Conservation (phyloP, 179 eudicot species). For the Carnegiea gigantea region DNA sequence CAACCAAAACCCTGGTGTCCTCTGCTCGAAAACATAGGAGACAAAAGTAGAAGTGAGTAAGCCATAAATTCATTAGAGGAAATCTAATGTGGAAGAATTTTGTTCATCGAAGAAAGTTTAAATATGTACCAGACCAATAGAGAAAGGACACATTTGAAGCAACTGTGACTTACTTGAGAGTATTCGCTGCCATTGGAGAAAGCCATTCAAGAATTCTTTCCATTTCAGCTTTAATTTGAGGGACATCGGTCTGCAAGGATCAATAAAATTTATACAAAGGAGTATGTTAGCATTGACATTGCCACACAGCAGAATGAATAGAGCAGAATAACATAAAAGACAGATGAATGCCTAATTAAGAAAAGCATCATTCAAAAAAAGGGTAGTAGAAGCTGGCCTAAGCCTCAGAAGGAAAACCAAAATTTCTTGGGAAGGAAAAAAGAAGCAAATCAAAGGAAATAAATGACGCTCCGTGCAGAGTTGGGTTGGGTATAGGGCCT, state of each 20-base stretch:
- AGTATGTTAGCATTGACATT: constrained; percentile 7
- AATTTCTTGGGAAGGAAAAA: neutral
- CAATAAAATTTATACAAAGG: neutral
- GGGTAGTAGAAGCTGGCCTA: neutral
- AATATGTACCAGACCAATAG: too few relatives aligned
- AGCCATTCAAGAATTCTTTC: constrained; percentile 88
- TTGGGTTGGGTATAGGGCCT: neutral
- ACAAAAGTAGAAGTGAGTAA: constrained; percentile 11
- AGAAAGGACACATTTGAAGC: too few relatives aligned
- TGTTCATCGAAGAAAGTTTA: neutral
- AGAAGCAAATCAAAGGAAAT: neutral
- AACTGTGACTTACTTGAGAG: constrained; percentile 63
- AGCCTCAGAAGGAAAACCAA: neutral
- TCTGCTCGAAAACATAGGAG: constrained; percentile 36
- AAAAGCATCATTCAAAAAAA: neutral
- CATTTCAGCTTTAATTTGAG: constrained; percentile 94
- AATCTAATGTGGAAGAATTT: neutral
- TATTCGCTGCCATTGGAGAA: constrained; percentile 83
- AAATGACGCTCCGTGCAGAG: neutral
- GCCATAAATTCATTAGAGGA: neutral
- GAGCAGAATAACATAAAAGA: neutral
- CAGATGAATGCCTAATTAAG: neutral
- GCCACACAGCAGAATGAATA: neutral
- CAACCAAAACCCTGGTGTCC: constrained; percentile 91
- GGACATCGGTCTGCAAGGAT: constrained; percentile 57